Percentiles rank a stretch among this genome's conserved stretches.
Evolutionary conservation across 2,329 filamentous ascomycete species (phyloP).

Genomic region (Colletotrichum spinosum): DNA sequence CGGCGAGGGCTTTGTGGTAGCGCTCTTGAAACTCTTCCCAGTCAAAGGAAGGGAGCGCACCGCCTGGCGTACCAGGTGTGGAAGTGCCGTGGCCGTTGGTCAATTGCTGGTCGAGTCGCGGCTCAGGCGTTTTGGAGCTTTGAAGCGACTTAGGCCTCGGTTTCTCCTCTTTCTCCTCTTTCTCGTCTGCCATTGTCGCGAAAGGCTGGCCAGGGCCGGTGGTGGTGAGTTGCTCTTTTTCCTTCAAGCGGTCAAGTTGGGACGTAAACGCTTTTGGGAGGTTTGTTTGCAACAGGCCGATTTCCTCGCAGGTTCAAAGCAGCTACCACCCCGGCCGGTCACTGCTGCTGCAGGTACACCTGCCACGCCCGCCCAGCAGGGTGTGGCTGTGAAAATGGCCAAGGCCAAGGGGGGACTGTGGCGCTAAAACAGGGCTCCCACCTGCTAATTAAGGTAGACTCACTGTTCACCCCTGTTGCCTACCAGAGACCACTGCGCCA

Average conservation of each 20-base stretch:
- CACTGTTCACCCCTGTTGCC: constrained; percentile 31
- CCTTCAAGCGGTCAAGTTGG: too few species aligned
- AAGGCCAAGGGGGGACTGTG: constrained; percentile 18
- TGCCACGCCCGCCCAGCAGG: too few species aligned
- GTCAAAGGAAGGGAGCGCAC: constrained; percentile 71
- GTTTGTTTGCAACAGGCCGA: background rate
- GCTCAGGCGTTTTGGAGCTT: constrained; percentile 52
- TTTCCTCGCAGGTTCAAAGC: too few species aligned
- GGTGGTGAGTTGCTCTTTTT: background rate
- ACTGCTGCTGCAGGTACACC: too few species aligned
- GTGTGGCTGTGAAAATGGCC: constrained; percentile 22
- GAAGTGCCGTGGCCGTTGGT: constrained; percentile 44
- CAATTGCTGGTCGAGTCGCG: constrained; percentile 47
- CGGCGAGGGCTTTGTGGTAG: constrained; percentile 74
- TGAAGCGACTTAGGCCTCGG: constrained; percentile 34
- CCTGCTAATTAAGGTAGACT: background rate
- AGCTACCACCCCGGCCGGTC: too few species aligned
- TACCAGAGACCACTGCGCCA: constrained; percentile 27
- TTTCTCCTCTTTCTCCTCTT: constrained; percentile 9
- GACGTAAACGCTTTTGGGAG: background rate
- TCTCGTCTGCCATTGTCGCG: constrained; percentile 22
- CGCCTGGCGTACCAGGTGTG: constrained; percentile 63
- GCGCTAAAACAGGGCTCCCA: constrained; percentile 19
- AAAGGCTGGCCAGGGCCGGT: background rate
- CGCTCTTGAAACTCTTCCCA: constrained; percentile 81